Evolutionary conservation across 2,329 filamentous ascomycete genomes (phyloP).

Genomic region (Colletotrichum lentis): DNA sequence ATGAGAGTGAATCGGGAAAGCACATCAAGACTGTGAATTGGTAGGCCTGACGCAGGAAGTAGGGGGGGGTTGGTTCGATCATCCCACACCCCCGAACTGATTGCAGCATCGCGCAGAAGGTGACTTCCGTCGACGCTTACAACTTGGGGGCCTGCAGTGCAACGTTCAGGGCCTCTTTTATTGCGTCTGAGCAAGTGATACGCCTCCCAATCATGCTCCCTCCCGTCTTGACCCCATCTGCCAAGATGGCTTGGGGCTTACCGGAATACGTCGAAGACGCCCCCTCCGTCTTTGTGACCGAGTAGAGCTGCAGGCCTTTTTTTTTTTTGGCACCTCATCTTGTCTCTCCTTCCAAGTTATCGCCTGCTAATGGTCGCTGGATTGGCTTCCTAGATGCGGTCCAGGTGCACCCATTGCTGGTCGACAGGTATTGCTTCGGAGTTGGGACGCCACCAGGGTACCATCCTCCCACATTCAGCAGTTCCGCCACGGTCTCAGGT

Average conservation of each 20-base stretch:
- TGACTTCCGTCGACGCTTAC: neutral
- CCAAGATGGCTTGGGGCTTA: neutral
- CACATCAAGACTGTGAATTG: neutral
- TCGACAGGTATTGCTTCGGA: neutral
- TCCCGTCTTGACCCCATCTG: conserved; percentile 8
- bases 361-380: no score
- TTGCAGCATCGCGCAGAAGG: conserved; percentile 31
- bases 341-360: no score
- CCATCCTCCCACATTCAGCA: neutral
- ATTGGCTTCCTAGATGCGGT: no score
- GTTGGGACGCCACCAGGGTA: neutral
- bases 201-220: neutral
- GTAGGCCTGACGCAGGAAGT: neutral
- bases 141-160: neutral
- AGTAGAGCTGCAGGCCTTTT: neutral
- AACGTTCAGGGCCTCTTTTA: neutral
- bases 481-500: neutral
- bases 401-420: no score
- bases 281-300: neutral
- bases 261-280: neutral
- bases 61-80: no score
- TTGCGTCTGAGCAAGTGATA: neutral
- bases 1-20: neutral
- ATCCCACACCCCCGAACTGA: conserved; percentile 11
- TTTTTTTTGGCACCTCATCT: neutral